Conservation (phyloP, 2,329 filamentous ascomycete species). For the Fusarium nygamai region DNA sequence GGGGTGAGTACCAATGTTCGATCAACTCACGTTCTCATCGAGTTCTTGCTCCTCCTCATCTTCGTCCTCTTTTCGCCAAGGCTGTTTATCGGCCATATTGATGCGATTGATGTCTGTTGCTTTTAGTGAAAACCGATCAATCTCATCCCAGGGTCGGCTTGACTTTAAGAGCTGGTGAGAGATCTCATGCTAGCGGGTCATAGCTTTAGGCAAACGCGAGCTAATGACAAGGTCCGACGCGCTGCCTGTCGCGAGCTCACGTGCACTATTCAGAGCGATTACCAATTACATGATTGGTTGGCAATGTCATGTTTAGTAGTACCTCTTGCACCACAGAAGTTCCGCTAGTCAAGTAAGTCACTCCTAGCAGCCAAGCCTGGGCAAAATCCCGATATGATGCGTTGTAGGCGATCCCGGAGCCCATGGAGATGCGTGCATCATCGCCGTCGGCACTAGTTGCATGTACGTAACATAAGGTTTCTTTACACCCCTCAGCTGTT, state of each 20-base stretch:
- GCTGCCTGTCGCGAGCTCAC: slow-evolving; percentile 45
- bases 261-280: slow-evolving; percentile 38
- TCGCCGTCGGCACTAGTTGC: slow-evolving; percentile 34
- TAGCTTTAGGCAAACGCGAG: slow-evolving; percentile 49
- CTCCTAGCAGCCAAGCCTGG: slow-evolving; percentile 7
- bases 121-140: slow-evolving; percentile 9
- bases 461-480: slow-evolving; percentile 30
- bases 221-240: slow-evolving; percentile 35
- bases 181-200: slow-evolving; percentile 38
- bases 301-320: background rate
- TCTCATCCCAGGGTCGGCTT: slow-evolving; percentile 31
- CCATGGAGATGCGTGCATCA: slow-evolving; percentile 41
- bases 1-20: background rate
- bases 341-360: background rate
- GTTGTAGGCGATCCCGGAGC: slow-evolving; percentile 37
- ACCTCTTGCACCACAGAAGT: background rate
- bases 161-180: slow-evolving; percentile 37
- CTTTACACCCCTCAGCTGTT: slow-evolving; percentile 30
- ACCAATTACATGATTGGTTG: slow-evolving; percentile 42
- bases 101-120: background rate
- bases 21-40: slow-evolving; percentile 67
- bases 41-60: slow-evolving; percentile 71
- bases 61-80: slow-evolving; percentile 64
- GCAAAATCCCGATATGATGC: slow-evolving; percentile 37
- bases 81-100: slow-evolving; percentile 51